Evolutionary conservation across 2,329 filamentous ascomycete species (phyloP).

Genomic region (Penicillium rolfsii): DNA sequence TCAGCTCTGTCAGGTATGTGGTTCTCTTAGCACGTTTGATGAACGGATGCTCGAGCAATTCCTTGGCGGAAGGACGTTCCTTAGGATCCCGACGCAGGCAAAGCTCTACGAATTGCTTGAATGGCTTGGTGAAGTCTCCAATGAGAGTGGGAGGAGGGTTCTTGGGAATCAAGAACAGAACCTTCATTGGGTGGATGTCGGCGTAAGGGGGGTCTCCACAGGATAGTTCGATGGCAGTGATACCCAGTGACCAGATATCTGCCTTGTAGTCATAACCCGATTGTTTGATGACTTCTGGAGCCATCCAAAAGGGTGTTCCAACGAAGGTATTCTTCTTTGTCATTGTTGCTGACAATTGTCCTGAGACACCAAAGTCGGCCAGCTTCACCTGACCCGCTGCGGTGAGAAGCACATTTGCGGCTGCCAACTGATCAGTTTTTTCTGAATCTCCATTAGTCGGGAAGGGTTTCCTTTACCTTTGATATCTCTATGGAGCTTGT

Average conservation of each 20-base stretch:
- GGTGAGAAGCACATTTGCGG: constrained; percentile 88
- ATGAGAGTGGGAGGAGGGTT: constrained; percentile 82
- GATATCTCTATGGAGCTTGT: constrained; percentile 95
- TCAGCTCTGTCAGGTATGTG: constrained; percentile 93
- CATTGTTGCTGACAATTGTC: constrained; percentile 95
- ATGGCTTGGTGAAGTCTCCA: constrained; percentile 77
- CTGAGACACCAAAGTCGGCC: constrained; percentile 95
- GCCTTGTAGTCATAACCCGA: constrained; percentile 97
- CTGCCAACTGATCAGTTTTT: constrained; percentile 51
- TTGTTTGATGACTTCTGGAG: constrained; percentile 97
- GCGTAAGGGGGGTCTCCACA: constrained; percentile 92
- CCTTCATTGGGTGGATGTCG: constrained; percentile 98
- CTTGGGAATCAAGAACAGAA: constrained; percentile 93
- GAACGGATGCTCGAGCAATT: constrained; percentile 87
- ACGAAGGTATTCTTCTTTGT: constrained; percentile 99
- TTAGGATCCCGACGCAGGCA: constrained; percentile 88
- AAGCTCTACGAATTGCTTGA: constrained; percentile 81
- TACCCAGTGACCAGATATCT: constrained; percentile 95
- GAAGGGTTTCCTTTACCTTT: constrained; percentile 66
- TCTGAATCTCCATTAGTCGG: neutral
- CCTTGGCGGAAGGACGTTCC: constrained; percentile 82
- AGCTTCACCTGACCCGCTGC: constrained; percentile 95
- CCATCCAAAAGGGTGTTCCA: constrained; percentile 99
- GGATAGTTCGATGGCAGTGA: constrained; percentile 89
- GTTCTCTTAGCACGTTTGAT: constrained; percentile 91